These are phyloP conservation scores for Mortierella sp. DNA, from an alignment of 371 early-diverging fungal genomes.

Conservation along the genomic window DNA sequence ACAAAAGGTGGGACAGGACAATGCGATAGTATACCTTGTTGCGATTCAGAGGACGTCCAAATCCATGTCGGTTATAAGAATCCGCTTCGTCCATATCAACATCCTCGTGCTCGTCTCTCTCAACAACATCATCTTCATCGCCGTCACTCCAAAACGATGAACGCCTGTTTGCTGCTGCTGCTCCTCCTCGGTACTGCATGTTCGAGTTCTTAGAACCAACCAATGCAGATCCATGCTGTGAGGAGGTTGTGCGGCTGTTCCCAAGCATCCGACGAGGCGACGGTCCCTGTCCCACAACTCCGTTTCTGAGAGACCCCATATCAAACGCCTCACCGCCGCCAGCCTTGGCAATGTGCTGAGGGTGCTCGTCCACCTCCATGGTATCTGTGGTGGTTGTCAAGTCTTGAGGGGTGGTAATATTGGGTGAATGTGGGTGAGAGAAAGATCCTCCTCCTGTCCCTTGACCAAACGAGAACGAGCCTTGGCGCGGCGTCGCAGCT, in stretches of 20 bases:
- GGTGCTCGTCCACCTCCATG: not conserved
- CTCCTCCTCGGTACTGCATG: constrained; percentile 8
- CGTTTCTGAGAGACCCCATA: constrained; percentile 17
- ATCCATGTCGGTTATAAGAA: not conserved
- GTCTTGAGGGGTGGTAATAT: not conserved
- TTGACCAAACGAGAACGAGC: constrained; percentile 16
- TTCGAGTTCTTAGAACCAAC: not conserved
- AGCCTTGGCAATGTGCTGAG: not conserved
- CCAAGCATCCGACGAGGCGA: not conserved
- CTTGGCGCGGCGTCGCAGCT: not conserved
- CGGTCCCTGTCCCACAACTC: constrained; percentile 9
- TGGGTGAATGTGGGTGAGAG: constrained; percentile 23
- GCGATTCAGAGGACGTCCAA: not conserved
- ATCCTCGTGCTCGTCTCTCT: constrained; percentile 3
- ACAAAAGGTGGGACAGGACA: too few relatives aligned
- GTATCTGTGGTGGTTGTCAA: not conserved
- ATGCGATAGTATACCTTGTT: not conserved
- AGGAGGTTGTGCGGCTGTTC: not conserved
- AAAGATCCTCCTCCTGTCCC: constrained; percentile 14
- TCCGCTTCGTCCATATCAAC: not conserved
- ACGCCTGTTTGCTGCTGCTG: not conserved
- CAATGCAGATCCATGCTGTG: not conserved
- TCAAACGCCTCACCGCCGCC: constrained; percentile 18
- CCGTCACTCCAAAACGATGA: constrained; percentile 27
- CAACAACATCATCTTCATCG: constrained; percentile 12